A percentile compares a stretch with the other conserved stretches of the same genome.
Evolutionary conservation across 352 stramenopile genomes (phyloP).

Genomic region (Pythium pyrilobum): DNA sequence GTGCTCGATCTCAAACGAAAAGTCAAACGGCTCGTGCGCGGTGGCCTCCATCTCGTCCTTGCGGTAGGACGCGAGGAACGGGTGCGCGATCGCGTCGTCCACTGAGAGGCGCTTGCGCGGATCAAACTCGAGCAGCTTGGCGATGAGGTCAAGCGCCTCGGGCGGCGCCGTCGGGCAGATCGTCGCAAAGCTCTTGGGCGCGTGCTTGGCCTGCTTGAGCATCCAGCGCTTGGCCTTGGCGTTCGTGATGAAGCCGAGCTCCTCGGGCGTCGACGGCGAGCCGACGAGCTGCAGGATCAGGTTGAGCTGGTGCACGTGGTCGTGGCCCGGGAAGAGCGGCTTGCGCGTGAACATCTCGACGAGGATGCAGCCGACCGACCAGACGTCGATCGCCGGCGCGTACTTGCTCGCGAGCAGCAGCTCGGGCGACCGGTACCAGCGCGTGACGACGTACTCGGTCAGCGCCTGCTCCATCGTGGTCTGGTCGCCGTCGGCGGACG

Average conservation of each 20-base stretch:
- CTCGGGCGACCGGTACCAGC: conserved; percentile 93
- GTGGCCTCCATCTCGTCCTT: conserved; percentile 35
- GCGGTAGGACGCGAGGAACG: conserved; percentile 70
- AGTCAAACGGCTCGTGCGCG: conserved; percentile 57
- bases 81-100: conserved; percentile 69
- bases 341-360: conserved; percentile 94
- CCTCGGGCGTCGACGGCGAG: conserved; percentile 38
- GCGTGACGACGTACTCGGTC: conserved; percentile 92
- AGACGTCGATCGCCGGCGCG: conserved; percentile 93
- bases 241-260: conserved; percentile 81
- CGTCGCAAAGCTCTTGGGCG: conserved; percentile 34
- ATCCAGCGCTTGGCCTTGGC: conserved; percentile 82
- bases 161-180: conserved; percentile 54
- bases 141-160: conserved; percentile 81
- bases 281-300: conserved; percentile 74
- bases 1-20: conserved; percentile 75
- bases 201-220: conserved; percentile 61
- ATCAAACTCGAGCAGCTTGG: conserved; percentile 87
- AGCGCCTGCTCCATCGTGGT: conserved; percentile 49
- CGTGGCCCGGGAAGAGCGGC: conserved; percentile 74
- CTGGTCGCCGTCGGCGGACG: conserved; percentile 8
- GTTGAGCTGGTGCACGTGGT: conserved; percentile 89
- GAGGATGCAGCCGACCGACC: conserved; percentile 98
- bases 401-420: conserved; percentile 94
- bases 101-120: conserved; percentile 68